Conservation (phyloP, 1,284 basidiomycete genomes). For the Ganoderma meredithae region DNA sequence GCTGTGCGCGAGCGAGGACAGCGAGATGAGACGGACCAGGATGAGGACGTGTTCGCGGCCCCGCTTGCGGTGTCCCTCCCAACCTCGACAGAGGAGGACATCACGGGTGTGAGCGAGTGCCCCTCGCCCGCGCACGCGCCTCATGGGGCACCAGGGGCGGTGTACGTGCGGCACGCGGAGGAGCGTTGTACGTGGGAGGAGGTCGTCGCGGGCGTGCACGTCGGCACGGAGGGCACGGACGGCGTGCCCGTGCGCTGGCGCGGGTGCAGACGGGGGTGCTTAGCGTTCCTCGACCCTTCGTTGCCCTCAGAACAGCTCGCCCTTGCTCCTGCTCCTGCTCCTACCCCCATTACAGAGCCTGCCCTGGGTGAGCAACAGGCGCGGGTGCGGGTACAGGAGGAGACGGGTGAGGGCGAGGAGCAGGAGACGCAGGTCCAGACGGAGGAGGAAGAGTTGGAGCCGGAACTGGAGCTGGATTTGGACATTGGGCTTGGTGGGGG, state of each 20-base stretch:
- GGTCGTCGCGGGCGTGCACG: constrained; percentile 56
- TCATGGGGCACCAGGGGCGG: constrained; percentile 15
- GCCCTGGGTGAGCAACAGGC: background rate
- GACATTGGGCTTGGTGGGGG: background rate
- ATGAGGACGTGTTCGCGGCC: constrained; percentile 18
- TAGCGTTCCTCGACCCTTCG: constrained; percentile 57
- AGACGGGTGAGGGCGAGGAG: background rate
- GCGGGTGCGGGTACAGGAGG: background rate
- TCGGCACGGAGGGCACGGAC: constrained; percentile 47
- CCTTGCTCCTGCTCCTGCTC: no score
- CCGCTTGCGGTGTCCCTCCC: background rate
- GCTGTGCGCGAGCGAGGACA: no score
- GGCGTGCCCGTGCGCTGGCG: constrained; percentile 72
- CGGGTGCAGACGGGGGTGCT: constrained; percentile 68
- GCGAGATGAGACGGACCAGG: constrained; percentile 2
- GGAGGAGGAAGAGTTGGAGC: background rate
- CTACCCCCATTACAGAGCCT: no score
- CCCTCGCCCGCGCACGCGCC: constrained; percentile 56
- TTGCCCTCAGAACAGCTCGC: background rate
- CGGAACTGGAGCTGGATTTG: background rate
- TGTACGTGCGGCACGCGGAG: constrained; percentile 66
- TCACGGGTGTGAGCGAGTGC: constrained; percentile 52
- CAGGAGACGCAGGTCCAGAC: background rate
- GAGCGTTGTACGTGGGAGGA: constrained; percentile 73
- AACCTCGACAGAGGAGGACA: constrained; percentile 18